Base-by-base conservation (phyloP, 1,284 basidiomycete species). In the Puccinia polysora region DNA sequence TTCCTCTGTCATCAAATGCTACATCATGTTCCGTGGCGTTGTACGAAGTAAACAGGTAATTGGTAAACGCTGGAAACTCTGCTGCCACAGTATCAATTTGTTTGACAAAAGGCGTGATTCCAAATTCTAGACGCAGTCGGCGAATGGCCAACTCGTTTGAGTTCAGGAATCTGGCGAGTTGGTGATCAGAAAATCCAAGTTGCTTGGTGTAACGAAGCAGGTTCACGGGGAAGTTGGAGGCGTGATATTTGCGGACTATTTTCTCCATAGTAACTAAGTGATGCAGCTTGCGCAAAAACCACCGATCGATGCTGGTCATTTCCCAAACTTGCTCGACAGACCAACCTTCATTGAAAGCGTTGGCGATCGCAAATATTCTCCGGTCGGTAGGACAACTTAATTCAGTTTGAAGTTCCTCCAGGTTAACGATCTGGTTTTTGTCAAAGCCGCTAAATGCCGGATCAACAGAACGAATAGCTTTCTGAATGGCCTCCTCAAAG, bases 51-150 rank as follows among this genome's bases (percentile, higher is more conserved):
- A 97, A 97, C 62, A 98, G 87, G 82, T 98, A 97, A 84, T 98
- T 98, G 74, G 96, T 97, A 84, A 89, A 92, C 0, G 94, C 93
- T 0, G 95, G 96, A 86, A 97, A 98, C 79, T 98, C 95, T 60
- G 96, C 95, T 5, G 95, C 95, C 74, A 97, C 93, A 0, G 95
- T 97, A 80, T 98, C 95, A 79, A 97, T 98, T 81, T 97, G 95
- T 84, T 97, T 98, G 81, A 97, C 90, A 80, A 93, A 96, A 0
- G 94, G 94, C 62, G 84, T 84, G 78, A 97, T 89, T 59, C 85
- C 86, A 73, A 83, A 82, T 81, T 97, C 94, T 79, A 91, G 87
- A 74, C 95, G 89, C 65, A 93, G 83, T 62, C 86, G 86, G 68
- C 92, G 89, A 32, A 96, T 87, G 53, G 91, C 91, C 34, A 95